Percentiles rank a stretch among this genome's conserved stretches.
Conservation (phyloP, 768 basidiomycete genomes). For the Naganishia vishniacii region DNA sequence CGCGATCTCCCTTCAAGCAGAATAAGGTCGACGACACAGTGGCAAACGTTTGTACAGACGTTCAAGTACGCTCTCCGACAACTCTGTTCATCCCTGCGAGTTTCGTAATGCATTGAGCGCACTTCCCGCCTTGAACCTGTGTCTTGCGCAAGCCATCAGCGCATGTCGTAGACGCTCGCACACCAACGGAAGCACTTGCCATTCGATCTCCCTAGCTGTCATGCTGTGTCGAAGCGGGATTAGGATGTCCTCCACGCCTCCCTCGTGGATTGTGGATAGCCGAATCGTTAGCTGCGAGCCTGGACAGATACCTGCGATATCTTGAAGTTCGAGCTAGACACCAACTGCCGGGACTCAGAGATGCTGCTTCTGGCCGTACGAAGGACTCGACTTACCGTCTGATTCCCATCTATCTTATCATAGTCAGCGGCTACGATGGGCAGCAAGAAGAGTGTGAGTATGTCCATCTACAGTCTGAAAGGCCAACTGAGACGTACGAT, state of each 20-base stretch:
- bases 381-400: background rate
- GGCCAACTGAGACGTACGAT: no score
- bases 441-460: constrained; percentile 4
- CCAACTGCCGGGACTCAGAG: no score
- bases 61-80: no score
- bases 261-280: background rate
- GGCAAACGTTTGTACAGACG: no score
- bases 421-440: constrained; percentile 19
- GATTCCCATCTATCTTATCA: constrained; percentile 1
- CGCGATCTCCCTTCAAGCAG: no score
- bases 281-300: background rate
- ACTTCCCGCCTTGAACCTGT: constrained; percentile 26
- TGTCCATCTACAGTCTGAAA: no score
- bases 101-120: constrained; percentile 25
- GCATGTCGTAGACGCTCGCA: background rate
- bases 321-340: background rate
- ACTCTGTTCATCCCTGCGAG: background rate
- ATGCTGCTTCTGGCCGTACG: no score
- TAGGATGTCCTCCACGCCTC: background rate
- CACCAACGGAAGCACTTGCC: background rate
- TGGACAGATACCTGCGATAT: background rate
- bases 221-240: background rate
- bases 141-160: background rate
- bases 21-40: no score
- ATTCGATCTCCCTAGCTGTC: constrained; percentile 5